A percentile compares a stretch with the other conserved stretches of the same genome.
These are phyloP conservation scores for Emergomyces orientalis DNA, from an alignment of 2,329 filamentous ascomycete species.

Conservation along the genomic window DNA sequence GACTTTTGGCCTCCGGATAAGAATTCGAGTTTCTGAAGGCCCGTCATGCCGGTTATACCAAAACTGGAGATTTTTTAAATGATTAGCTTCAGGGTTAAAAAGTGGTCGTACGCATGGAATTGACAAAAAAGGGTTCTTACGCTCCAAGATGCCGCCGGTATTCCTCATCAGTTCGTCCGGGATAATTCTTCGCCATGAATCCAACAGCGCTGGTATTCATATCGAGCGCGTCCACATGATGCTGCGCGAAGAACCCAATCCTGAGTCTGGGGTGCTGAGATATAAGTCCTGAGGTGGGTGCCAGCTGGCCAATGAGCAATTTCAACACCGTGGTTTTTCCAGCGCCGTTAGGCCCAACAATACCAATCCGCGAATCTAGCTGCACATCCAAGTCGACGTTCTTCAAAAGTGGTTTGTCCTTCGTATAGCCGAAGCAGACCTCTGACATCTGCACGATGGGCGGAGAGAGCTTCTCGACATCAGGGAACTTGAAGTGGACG, in stretches of 20 bases:
- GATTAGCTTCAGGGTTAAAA: neutral
- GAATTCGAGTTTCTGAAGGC: slow-evolving; percentile 88
- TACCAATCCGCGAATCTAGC: slow-evolving; percentile 94
- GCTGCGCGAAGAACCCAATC: slow-evolving; percentile 94
- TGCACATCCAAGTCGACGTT: slow-evolving; percentile 95
- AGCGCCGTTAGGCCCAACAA: slow-evolving; percentile 97
- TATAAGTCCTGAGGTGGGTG: slow-evolving; percentile 69
- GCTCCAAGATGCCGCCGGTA: slow-evolving; percentile 92
- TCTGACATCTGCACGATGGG: slow-evolving; percentile 96
- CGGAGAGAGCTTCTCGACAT: slow-evolving; percentile 93
- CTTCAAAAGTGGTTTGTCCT: slow-evolving; percentile 67
- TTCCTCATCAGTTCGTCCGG: slow-evolving; percentile 87
- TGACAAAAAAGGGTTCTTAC: slow-evolving; percentile 43
- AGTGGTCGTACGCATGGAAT: neutral
- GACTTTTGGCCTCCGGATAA: slow-evolving; percentile 97
- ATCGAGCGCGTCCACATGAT: slow-evolving; percentile 94
- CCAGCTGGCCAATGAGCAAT: slow-evolving; percentile 80
- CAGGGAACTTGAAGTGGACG: slow-evolving; percentile 94
- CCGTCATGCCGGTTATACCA: slow-evolving; percentile 82
- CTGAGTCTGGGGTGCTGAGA: slow-evolving; percentile 80
- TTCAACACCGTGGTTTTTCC: slow-evolving; percentile 98
- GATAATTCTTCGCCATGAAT: slow-evolving; percentile 91
- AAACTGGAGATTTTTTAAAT: slow-evolving; percentile 33
- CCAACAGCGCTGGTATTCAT: slow-evolving; percentile 79
- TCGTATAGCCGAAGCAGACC: slow-evolving; percentile 79